Conservation (phyloP, 83 land plant genomes). For the Picea abies region DNA sequence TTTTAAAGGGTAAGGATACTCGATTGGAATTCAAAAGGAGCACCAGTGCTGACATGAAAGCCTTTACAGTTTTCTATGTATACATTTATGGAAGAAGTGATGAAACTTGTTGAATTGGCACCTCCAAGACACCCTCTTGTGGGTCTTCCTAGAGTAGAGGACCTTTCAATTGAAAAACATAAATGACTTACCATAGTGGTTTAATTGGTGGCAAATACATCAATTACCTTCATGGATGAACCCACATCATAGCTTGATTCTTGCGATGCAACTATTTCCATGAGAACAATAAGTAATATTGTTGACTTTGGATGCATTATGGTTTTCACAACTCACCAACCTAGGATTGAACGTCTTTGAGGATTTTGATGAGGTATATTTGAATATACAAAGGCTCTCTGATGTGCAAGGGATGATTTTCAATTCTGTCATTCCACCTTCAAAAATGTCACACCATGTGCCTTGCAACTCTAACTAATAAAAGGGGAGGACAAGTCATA, state of each 20-base stretch:
- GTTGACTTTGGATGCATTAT: conserved; percentile 25
- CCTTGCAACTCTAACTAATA: conserved; percentile 28
- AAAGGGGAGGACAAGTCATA: conserved; percentile 32
- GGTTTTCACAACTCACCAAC: conserved; percentile 37
- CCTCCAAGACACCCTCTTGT: conserved; percentile 24
- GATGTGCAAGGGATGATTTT: not conserved
- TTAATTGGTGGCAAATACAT: conserved; percentile 28
- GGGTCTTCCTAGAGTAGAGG: conserved; percentile 25
- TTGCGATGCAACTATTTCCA: conserved; percentile 29
- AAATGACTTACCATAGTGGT: conserved; percentile 25
- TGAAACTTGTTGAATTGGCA: conserved; percentile 26
- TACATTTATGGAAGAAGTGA: conserved; percentile 32
- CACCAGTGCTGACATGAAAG: not conserved
- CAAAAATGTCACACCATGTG: not conserved
- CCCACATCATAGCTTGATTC: conserved; percentile 30
- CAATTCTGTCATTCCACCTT: not conserved
- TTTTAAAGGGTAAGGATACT: too few species aligned
- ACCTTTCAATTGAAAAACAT: conserved; percentile 22
- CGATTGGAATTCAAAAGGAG: too few species aligned
- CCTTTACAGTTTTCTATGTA: not conserved
- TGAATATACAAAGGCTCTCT: not conserved
- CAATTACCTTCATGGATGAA: conserved; percentile 35
- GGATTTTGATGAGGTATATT: conserved; percentile 30
- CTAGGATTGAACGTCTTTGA: conserved; percentile 36
- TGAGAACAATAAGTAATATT: conserved; percentile 29